Percentiles rank a stretch among this genome's conserved stretches.
Conservation (phyloP, 306 rosid species). For the Quercus bicolor region DNA sequence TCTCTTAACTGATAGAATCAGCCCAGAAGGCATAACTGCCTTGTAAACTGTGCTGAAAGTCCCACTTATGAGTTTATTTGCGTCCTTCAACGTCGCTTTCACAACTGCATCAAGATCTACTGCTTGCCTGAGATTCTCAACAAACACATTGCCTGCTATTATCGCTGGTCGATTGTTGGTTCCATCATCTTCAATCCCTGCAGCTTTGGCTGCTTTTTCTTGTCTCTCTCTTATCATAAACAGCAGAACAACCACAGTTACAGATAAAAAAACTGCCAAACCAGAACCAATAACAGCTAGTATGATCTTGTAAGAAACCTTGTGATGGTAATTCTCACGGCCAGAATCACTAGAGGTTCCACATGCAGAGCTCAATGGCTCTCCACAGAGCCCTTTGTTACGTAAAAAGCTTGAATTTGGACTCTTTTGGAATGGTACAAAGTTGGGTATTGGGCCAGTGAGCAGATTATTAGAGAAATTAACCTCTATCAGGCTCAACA, state of each 20-base stretch:
- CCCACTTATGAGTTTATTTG: constrained; percentile 81
- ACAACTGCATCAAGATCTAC: constrained; percentile 87
- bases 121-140: constrained; percentile 85
- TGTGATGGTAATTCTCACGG: constrained; percentile 57
- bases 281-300: constrained; percentile 89
- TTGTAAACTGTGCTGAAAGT: constrained; percentile 94
- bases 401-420: constrained; percentile 74
- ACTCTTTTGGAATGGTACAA: constrained; percentile 91
- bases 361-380: constrained; percentile 66
- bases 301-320: constrained; percentile 86
- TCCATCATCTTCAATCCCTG: constrained; percentile 57
- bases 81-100: constrained; percentile 81
- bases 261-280: constrained; percentile 79
- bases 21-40: constrained; percentile 94
- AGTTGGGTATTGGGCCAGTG: constrained; percentile 72
- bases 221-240: constrained; percentile 90
- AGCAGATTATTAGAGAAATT: constrained; percentile 88
- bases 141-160: constrained; percentile 76
- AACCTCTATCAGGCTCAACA: constrained; percentile 97
- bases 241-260: constrained; percentile 76
- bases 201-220: constrained; percentile 73
- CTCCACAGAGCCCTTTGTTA: constrained; percentile 93
- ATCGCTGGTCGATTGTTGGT: constrained; percentile 50
- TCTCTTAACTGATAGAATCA: constrained; percentile 80
- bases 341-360: constrained; percentile 44